A percentile compares a stretch with the other conserved stretches of the same genome.
Conservation (phyloP, 176 grass and related monocot species). For the Rhipidocladum racemiflorum region DNA sequence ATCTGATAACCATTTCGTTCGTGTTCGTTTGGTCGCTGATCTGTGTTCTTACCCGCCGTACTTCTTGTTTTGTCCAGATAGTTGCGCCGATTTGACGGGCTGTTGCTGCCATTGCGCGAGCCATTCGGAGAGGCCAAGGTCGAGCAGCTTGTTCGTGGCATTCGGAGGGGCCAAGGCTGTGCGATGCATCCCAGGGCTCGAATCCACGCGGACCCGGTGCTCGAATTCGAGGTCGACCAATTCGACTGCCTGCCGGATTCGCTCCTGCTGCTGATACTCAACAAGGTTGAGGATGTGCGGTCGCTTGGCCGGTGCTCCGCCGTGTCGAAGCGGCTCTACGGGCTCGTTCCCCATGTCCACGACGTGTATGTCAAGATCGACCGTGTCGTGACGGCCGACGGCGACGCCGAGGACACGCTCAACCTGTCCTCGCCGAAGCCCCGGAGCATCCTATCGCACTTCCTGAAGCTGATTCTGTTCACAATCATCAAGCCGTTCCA, state of each 20-base stretch:
- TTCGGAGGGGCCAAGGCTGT: background rate
- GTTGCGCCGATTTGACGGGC: slow-evolving; percentile 16
- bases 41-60: background rate
- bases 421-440: slow-evolving; percentile 51
- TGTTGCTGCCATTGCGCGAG: background rate
- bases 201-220: slow-evolving; percentile 69
- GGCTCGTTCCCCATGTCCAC: slow-evolving; percentile 62
- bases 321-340: slow-evolving; percentile 65
- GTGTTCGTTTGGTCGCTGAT: background rate
- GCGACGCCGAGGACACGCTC: slow-evolving; percentile 67
- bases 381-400: slow-evolving; percentile 64
- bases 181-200: slow-evolving; percentile 73
- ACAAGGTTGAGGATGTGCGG: slow-evolving; percentile 82
- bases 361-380: slow-evolving; percentile 80
- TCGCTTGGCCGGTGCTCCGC: slow-evolving; percentile 75
- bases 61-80: slow-evolving; percentile 28
- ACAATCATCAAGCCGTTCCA: slow-evolving; percentile 76
- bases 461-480: slow-evolving; percentile 74
- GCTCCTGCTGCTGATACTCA: slow-evolving; percentile 74
- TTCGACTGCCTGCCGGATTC: slow-evolving; percentile 88
- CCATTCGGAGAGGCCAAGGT: background rate
- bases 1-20: background rate
- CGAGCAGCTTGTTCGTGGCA: background rate
- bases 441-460: slow-evolving; percentile 66
- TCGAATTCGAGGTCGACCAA: slow-evolving; percentile 38